phyloP scores from a whole-genome alignment of 106 monocot species.

The Alisma plantagoaquatica region DNA sequence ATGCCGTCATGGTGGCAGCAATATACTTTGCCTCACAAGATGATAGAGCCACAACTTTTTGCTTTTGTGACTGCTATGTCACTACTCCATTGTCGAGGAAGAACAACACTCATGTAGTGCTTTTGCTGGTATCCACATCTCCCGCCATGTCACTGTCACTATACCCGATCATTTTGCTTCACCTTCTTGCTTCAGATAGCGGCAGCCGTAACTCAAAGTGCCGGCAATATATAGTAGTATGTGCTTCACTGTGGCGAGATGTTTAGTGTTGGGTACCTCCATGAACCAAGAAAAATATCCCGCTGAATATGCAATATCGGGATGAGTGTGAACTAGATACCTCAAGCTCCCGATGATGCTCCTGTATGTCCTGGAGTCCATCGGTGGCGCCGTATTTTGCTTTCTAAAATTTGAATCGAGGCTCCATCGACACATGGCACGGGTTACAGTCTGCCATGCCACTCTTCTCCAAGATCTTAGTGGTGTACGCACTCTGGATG shows the following conservation, averaged over 20 bases:
- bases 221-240: not conserved
- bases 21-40: constrained; percentile 4
- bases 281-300: not conserved
- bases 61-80: constrained; percentile 6
- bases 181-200: not conserved
- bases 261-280: not conserved
- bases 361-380: not conserved
- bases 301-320: not conserved
- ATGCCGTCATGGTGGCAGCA: not conserved
- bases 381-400: not conserved
- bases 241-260: not conserved
- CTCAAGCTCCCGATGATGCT: not conserved
- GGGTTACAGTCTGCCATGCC: constrained; percentile 1
- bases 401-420: not conserved
- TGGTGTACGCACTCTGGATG: not conserved
- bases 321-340: not conserved
- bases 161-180: not conserved
- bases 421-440: not conserved
- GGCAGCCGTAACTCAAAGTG: not conserved
- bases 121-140: constrained; percentile 6
- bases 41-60: not conserved
- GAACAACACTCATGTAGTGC: not conserved
- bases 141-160: constrained; percentile 8
- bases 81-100: not conserved
- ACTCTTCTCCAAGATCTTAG: not conserved